These are phyloP conservation scores for Steccherinum ochraceum DNA, from an alignment of 768 basidiomycete species.

Conservation along the genomic window DNA sequence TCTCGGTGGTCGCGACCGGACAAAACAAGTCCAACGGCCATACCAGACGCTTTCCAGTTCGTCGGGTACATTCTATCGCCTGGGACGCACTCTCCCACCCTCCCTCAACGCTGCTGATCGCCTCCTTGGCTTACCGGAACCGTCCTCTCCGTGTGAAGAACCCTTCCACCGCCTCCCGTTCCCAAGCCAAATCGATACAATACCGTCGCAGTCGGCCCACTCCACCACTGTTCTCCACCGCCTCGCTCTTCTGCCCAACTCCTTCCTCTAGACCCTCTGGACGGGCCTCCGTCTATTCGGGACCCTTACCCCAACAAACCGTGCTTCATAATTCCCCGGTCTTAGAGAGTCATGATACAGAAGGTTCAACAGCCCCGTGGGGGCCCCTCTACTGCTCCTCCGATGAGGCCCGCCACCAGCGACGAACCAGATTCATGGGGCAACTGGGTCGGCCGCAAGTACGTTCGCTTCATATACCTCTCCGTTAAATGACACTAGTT, in stretches of 20 bases:
- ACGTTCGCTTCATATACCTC: constrained; percentile 22
- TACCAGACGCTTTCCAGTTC: constrained; percentile 6
- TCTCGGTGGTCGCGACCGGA: too few species aligned
- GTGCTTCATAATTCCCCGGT: not conserved
- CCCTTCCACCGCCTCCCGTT: constrained; percentile 6
- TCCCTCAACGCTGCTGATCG: constrained; percentile 2
- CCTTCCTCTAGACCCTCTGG: too few species aligned
- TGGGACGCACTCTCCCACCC: constrained; percentile 6
- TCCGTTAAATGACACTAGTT: constrained; percentile 1
- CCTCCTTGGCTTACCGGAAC: constrained; percentile 2
- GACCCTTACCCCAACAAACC: too few species aligned
- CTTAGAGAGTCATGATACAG: constrained; percentile 50
- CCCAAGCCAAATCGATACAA: constrained; percentile 13
- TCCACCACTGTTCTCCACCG: constrained; percentile 5
- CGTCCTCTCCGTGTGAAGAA: constrained; percentile 11
- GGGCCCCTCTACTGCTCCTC: constrained; percentile 20
- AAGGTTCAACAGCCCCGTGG: constrained; percentile 36
- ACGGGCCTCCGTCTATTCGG: too few species aligned
- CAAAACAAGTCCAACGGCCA: not conserved
- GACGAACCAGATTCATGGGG: constrained; percentile 62
- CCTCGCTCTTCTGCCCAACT: constrained; percentile 5
- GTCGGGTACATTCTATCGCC: constrained; percentile 8
- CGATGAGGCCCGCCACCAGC: constrained; percentile 19
- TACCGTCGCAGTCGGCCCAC: constrained; percentile 9
- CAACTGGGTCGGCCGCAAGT: constrained; percentile 62